Evolutionary conservation across 225 moss, liverwort and hornwort species (phyloP), one percentile per base, ranked within the genome.

Genomic region (Antitrichia curtipendula): DNA sequence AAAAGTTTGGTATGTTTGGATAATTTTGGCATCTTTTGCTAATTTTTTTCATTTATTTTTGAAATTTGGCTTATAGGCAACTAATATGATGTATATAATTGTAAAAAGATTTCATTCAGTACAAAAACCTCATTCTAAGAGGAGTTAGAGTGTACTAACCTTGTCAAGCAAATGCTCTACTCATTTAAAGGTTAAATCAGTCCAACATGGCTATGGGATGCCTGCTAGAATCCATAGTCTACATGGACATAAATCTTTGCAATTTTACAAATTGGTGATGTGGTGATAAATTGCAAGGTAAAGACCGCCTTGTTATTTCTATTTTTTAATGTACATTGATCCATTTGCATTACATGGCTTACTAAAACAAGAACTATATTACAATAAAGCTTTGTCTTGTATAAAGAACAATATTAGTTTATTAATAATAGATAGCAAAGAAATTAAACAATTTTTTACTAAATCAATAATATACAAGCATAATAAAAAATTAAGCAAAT

Each of bases 301-400:
- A 27, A 71, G 9, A 40, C 3, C n/a, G n/a, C 8, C 6, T 0
- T 71, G 3, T 16, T 43, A 27, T 5, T 43, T 5, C 16, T 27
- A 27, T 43, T 43, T 43, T 41, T 43, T 10, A 10, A 16, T 16
- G 1, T 16, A 16, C 1, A 43, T 28, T 6, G 6, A 71, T 43
- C 3, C 16, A 28, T 71, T 71, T 9, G 43, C 28, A 0, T 27
- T 10, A 23, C 2, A 43, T 16, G 3, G 16, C 41, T 9, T 69
- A 24, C 14, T 40, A 69, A 22, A 13, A 69, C 14, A 24, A 69
- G 5, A 69, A 24, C 0, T 0, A 0, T 40, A 8, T 69, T 1
- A 25, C 0, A 5, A 0, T 8, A 0, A 40, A 1, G 24, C 23
- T 40, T 0, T 69, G 8, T 14, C 4, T 3, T 25, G 25, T 23